phyloP scores from a whole-genome alignment of 2,329 filamentous ascomycete species.

The Ustulina deusta region DNA sequence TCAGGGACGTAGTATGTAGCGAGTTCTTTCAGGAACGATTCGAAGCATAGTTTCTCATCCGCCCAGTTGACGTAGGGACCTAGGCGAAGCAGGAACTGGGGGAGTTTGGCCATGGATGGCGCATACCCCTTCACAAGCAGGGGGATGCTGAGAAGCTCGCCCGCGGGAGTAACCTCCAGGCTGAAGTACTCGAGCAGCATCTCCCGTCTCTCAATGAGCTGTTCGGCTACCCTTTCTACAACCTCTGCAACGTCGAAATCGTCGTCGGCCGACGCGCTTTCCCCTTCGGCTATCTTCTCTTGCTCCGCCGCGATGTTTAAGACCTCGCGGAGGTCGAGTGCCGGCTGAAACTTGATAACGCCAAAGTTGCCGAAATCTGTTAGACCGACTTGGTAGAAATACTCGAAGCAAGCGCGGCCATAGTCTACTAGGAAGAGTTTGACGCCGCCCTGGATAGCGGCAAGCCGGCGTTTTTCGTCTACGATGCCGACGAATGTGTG shows the following conservation, averaged over 20 bases:
- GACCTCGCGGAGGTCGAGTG: constrained; percentile 77
- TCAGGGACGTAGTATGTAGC: constrained; percentile 94
- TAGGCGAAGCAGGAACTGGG: constrained; percentile 85
- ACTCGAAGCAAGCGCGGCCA: constrained; percentile 85
- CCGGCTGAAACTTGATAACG: constrained; percentile 80
- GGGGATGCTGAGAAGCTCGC: constrained; percentile 82
- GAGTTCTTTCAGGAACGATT: constrained; percentile 84
- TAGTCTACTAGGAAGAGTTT: constrained; percentile 95
- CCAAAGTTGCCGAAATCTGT: constrained; percentile 98
- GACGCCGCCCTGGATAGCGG: constrained; percentile 92
- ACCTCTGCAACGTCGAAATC: constrained; percentile 76
- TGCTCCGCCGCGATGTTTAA: constrained; percentile 78
- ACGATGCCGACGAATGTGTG: constrained; percentile 96
- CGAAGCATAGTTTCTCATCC: constrained; percentile 87
- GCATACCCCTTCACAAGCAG: constrained; percentile 90
- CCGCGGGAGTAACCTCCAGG: constrained; percentile 81
- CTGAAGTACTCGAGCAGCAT: constrained; percentile 96
- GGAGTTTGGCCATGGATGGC: constrained; percentile 86
- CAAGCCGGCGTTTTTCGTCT: constrained; percentile 85
- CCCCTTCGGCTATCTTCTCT: constrained; percentile 66
- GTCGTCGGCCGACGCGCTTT: constrained; percentile 52
- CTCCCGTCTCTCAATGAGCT: constrained; percentile 80
- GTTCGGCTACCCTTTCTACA: constrained; percentile 72
- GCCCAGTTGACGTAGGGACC: constrained; percentile 91
- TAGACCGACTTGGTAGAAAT: constrained; percentile 94